Base-by-base conservation (phyloP, 768 basidiomycete genomes). In the Lepiota brunneoincarnata region DNA sequence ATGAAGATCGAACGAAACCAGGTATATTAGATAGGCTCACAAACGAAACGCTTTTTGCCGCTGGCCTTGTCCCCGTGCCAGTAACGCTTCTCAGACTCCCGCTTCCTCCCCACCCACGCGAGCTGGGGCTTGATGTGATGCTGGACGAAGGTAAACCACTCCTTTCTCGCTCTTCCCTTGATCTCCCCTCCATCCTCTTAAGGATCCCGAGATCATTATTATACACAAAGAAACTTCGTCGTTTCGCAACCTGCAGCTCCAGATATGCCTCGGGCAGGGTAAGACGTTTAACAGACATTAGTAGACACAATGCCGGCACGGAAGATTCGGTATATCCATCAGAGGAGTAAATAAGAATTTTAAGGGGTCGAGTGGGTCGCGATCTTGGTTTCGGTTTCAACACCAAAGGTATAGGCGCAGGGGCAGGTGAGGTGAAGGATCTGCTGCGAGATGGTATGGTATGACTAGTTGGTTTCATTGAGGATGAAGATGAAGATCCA, bases 241-340 rank as follows among this genome's bases (percentile, higher is more conserved):
- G 75, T 66, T 87, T 87, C 53, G 75, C 78, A 38, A 88, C 84
- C 71, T 98, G 96, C 58, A 98, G 79, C 66, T 93, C 87, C 28
- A 98, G 75, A 72, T 96, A 98, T 6, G 94, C 96, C 66, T 95
- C 92, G 7, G 94, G 91, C 6, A 97, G 79, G 45, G 75, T 70
- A 34, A 89, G 70, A 17, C 74, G 72, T 52, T 80, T 81, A 49
- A 85, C 72, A 21, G 82, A 82, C 94, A 98, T 98, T 58, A 97
- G 74, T 47, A 96, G 81, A 58, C 84, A 83, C 49, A 98, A 76
- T 18, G 93, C 94, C 49, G 93, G 84, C 5, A 95, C 84, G 21
- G 88, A 89, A 9, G 91, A 89, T 69, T 98, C 95, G 20, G 96
- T 98, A 73, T 96, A 93, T 45, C 91, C 93, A 66, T 95, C 93